Base-by-base conservation (phyloP, 1,139 yeast genomes). In the Wickerhamomyces sp. region DNA sequence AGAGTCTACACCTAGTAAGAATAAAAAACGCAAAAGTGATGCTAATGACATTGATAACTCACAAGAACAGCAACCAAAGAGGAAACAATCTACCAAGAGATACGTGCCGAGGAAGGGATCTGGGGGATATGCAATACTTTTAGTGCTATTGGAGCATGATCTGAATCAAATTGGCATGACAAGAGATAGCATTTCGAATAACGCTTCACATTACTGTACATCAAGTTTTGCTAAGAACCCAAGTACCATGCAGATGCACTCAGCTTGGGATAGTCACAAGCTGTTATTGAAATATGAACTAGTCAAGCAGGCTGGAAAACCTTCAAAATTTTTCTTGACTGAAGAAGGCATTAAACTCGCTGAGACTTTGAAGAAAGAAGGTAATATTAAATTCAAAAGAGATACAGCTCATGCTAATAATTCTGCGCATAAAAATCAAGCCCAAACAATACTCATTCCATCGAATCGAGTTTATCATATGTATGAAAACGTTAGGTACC, bases 61-160 rank as follows among this genome's bases (percentile, higher is more conserved):
- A n/a, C n/a, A n/a, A 3, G 42, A 19, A n/a, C 21, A 28, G 7
- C 42, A 26, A 17, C 48, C 56, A 21, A 47, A 49, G 28, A 57
- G 54, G 40, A 43, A 58, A 31, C 44, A 46, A 17, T 43, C 55
- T 31, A 58, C 61, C 41, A 65, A 56, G 39, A 65, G 61, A 31
- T 92, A 87, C 57, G 72, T 90, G 0, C 98, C 98, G 1, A 70
- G 72, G 33, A 78, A 78, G 46, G 66, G 94, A 31, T 78, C 95
- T 0, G 97, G 97, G 0, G 94, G 89, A 0, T 92, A 85, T 63
- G 96, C 95, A 0, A 84, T 92, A 7, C 54, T 92, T 28, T 49
- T 89, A 17, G 83, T 84, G 0, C 61, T 92, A 13, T 67, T 74
- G 38, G 67, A 76, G 32, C 60, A 72, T 24, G 92, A 83, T 52